Percentiles rank a stretch among this genome's conserved stretches.
Evolutionary conservation across 306 rosid genomes (phyloP).

Genomic region (Cucumis cinereus): DNA sequence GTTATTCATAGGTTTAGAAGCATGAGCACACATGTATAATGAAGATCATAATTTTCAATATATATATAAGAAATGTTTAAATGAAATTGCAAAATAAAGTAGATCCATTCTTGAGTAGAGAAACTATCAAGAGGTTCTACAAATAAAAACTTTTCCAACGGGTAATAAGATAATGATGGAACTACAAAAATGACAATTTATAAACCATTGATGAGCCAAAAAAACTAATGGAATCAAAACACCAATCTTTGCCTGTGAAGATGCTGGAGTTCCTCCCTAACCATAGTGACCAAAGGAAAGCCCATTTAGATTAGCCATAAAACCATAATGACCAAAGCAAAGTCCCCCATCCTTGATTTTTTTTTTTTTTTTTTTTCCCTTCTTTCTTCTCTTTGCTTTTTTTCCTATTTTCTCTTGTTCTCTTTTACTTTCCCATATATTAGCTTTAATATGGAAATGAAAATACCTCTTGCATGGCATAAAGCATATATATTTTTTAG

Average conservation of each 20-base stretch:
- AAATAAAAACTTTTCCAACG: not conserved
- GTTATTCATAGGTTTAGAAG: slow-evolving; percentile 10
- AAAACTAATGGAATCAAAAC: too few relatives aligned
- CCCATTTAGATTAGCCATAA: too few relatives aligned
- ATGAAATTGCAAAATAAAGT: too few relatives aligned
- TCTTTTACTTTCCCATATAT: not conserved
- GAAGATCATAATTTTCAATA: too few relatives aligned
- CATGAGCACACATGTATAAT: not conserved
- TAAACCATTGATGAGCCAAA: too few relatives aligned
- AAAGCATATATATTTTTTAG: not conserved
- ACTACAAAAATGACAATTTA: too few relatives aligned
- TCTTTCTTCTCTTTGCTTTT: not conserved
- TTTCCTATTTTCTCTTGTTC: not conserved
- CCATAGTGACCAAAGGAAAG: too few relatives aligned
- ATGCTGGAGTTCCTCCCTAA: too few relatives aligned
- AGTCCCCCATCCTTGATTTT: too few relatives aligned
- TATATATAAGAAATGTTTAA: not conserved
- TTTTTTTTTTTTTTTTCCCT: not conserved
- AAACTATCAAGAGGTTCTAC: not conserved
- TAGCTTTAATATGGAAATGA: not conserved
- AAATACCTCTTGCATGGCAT: not conserved
- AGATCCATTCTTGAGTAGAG: not conserved
- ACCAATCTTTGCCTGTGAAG: too few relatives aligned
- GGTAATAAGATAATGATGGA: too few relatives aligned
- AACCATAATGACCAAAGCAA: too few relatives aligned